A percentile compares a stretch with the other conserved stretches of the same genome.
These are phyloP conservation scores for Arthrobotrys conoides DNA, from an alignment of 2,329 filamentous ascomycete species.

Conservation along the genomic window DNA sequence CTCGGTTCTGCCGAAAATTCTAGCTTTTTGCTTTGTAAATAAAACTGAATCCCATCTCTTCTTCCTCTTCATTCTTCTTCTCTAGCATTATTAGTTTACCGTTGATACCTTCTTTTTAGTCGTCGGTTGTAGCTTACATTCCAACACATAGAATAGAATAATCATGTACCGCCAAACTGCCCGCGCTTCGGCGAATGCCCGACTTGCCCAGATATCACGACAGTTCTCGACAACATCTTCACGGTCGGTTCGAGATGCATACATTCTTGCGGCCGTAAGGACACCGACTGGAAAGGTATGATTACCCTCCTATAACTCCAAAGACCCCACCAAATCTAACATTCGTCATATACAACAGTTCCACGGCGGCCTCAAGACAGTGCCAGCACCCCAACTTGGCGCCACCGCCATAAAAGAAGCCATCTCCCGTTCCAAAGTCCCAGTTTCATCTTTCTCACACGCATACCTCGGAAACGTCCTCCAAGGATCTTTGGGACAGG, in stretches of 20 bases:
- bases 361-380: conserved; percentile 88
- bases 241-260: conserved; percentile 83
- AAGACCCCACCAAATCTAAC: background rate
- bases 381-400: conserved; percentile 88
- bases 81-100: background rate
- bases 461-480: conserved; percentile 99
- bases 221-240: conserved; percentile 71
- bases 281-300: conserved; percentile 89
- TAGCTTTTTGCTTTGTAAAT: background rate
- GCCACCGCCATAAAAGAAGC: conserved; percentile 93
- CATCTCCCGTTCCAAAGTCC: conserved; percentile 85
- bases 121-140: background rate
- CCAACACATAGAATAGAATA: conserved; percentile 21
- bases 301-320: conserved; percentile 28
- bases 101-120: background rate
- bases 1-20: conserved; percentile 38
- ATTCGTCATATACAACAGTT: conserved; percentile 73
- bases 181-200: conserved; percentile 64
- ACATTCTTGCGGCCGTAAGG: conserved; percentile 89
- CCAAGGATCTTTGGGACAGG: conserved; percentile 85
- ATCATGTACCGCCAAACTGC: conserved; percentile 57
- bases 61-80: conserved; percentile 4
- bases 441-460: conserved; percentile 83
- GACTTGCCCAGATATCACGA: conserved; percentile 69
- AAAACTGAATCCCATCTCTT: conserved; percentile 4